Evolutionary conservation across 1,284 basidiomycete genomes (phyloP), one percentile per base, ranked within the genome.

Genomic region (Tylopilus sp.): DNA sequence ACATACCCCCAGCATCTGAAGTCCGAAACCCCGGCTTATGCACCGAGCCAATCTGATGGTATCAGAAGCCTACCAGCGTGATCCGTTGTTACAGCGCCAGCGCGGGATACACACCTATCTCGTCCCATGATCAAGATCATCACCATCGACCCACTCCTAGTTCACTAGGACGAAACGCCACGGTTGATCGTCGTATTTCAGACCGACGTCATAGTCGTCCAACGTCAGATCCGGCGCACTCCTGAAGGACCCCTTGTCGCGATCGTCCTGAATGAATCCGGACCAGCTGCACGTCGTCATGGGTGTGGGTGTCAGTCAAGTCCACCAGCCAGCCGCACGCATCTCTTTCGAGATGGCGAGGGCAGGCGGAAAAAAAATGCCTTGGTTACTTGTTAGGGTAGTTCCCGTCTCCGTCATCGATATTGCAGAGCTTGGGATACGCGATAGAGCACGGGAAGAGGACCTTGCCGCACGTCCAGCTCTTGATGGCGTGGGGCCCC

Each of bases 391-490:
- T 48, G 42, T 48, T 35, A 10, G 44, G 26, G 25, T 35, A 48
- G 18, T 40, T 31, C 2, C 48, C 48, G 16, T 48, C 48, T 1
- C 44, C 37, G 6, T 13, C 37, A n/a, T n/a, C n/a, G n/a, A 49
- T 48, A 26, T 35, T 34, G 2, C 48, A 37, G 2, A 49, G 2
- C 1, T 35, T 18, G 12, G 48, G 44, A 2, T 2, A 4, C 8
- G 0, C 4, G 3, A 8, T n/a, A 13, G 7, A 33, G 37, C 48
- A 37, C 31, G 48, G 48, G 26, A 28, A 46, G 19, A 40, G 30
- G 2, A 49, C 48, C 5, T 48, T 35, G 37, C 37, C 48, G 21
- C 48, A 35, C 1, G 23, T 18, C 48, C 48, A 49, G 48, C 48
- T 49, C 26, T 48, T 49, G 44, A 48, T 39, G 26, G 31, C 37